These are phyloP conservation scores for Allium fistulosum DNA, from an alignment of 106 monocot genomes.

Conservation along the genomic window DNA sequence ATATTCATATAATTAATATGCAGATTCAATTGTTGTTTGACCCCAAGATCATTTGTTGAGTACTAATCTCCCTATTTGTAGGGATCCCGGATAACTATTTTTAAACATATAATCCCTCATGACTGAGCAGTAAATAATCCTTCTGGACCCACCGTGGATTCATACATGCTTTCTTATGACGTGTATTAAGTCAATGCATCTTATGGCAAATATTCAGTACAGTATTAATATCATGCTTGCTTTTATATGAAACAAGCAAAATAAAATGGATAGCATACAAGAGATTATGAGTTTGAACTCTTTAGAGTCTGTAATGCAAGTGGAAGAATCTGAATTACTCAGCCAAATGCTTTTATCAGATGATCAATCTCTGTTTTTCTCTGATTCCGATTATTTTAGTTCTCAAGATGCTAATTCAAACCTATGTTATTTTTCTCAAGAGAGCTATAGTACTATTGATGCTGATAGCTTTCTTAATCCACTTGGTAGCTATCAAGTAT, in stretches of 20 bases:
- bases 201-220: background rate
- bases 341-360: conserved; percentile 26
- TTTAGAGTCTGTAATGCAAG: background rate
- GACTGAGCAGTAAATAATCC: background rate
- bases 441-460: conserved; percentile 1
- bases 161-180: too few species aligned
- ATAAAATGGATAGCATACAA: background rate
- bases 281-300: too few species aligned
- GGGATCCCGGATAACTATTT: background rate
- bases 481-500: background rate
- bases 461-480: background rate
- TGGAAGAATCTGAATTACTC: conserved; percentile 29
- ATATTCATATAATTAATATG: too few species aligned
- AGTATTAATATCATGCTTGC: conserved; percentile 2
- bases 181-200: too few species aligned
- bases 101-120: background rate
- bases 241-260: background rate
- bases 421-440: conserved; percentile 2
- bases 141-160: conserved; percentile 6
- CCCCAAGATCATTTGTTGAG: background rate
- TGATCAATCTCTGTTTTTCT: conserved; percentile 29
- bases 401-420: conserved; percentile 2
- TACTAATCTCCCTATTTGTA: conserved; percentile 3
- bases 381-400: conserved; percentile 8
- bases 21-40: background rate